These are phyloP conservation scores for Neurospora sp. DNA, from an alignment of 495 filamentous ascomycete species.

Conservation along the genomic window DNA sequence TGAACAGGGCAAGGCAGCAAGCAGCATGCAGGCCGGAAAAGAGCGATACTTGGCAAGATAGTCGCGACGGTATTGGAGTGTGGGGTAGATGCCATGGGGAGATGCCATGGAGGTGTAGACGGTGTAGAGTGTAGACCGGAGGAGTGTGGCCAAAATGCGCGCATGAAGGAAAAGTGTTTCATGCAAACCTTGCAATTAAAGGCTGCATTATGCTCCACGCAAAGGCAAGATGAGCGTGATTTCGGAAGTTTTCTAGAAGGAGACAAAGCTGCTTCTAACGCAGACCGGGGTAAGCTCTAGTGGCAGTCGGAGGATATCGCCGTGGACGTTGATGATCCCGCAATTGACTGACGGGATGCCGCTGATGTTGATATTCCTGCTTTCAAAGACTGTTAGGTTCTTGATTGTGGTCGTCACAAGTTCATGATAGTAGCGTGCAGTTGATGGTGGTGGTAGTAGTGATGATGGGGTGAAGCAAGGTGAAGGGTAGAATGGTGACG, in stretches of 20 bases:
- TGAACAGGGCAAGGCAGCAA: constrained; percentile 5
- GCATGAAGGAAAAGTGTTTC: constrained; percentile 42
- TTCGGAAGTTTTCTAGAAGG: constrained; percentile 34
- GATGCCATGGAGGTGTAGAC: constrained; percentile 10
- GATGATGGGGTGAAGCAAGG: background rate
- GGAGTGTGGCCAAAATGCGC: constrained; percentile 17
- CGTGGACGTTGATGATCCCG: background rate
- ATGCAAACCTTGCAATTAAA: constrained; percentile 41
- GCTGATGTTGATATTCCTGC: background rate
- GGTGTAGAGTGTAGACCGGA: constrained; percentile 19
- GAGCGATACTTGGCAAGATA: constrained; percentile 15
- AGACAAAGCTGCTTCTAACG: constrained; percentile 31
- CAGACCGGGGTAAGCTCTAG: background rate
- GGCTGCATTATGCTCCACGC: constrained; percentile 34
- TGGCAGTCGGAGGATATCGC: background rate
- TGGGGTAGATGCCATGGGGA: constrained; percentile 7
- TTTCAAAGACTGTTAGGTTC: background rate
- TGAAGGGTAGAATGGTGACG: background rate
- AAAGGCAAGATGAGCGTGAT: constrained; percentile 28
- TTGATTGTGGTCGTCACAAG: background rate
- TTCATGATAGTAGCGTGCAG: background rate
- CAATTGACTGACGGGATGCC: background rate
- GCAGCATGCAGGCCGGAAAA: background rate
- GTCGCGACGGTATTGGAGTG: constrained; percentile 1
- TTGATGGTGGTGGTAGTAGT: background rate